These are phyloP conservation scores for Pseudogymnoascus sp. DNA, from an alignment of 2,329 filamentous ascomycete species.

Conservation along the genomic window DNA sequence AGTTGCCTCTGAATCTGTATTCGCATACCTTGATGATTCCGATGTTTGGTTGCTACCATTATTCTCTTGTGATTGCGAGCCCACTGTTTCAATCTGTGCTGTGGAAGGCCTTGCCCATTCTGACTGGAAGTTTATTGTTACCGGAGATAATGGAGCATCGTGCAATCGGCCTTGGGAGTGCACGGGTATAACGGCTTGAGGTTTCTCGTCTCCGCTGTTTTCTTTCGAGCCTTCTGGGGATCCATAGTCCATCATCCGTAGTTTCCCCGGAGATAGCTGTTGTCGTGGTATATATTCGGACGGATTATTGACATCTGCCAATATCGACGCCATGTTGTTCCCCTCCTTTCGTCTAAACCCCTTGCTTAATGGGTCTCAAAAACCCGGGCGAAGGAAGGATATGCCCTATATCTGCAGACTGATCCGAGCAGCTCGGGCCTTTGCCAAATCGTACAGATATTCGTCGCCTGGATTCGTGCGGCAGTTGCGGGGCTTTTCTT, in stretches of 20 bases:
- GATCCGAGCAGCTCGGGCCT: not conserved
- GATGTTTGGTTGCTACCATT: not conserved
- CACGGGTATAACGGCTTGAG: slow-evolving; percentile 14
- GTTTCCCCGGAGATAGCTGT: not conserved
- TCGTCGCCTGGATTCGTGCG: not conserved
- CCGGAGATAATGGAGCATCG: slow-evolving; percentile 46
- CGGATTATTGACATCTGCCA: not conserved
- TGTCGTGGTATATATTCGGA: not conserved
- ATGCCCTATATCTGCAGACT: not conserved
- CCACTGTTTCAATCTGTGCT: slow-evolving; percentile 38
- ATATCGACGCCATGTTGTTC: not conserved
- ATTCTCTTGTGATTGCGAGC: slow-evolving; percentile 18
- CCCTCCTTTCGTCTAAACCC: slow-evolving; percentile 7
- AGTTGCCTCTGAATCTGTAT: slow-evolving; percentile 13
- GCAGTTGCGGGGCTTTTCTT: not conserved
- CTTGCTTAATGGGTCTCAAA: slow-evolving; percentile 1
- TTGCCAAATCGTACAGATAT: not conserved
- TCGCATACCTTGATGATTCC: slow-evolving; percentile 14
- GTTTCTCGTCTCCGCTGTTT: not conserved
- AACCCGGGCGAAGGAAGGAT: not conserved
- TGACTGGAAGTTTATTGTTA: slow-evolving; percentile 44
- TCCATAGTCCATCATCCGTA: slow-evolving; percentile 2
- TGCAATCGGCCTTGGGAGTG: slow-evolving; percentile 33
- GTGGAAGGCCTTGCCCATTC: slow-evolving; percentile 46
- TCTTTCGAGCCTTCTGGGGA: not conserved